Evolutionary conservation across 169 alveolate genomes (phyloP).

Genomic region (Plasmodium berghei): DNA sequence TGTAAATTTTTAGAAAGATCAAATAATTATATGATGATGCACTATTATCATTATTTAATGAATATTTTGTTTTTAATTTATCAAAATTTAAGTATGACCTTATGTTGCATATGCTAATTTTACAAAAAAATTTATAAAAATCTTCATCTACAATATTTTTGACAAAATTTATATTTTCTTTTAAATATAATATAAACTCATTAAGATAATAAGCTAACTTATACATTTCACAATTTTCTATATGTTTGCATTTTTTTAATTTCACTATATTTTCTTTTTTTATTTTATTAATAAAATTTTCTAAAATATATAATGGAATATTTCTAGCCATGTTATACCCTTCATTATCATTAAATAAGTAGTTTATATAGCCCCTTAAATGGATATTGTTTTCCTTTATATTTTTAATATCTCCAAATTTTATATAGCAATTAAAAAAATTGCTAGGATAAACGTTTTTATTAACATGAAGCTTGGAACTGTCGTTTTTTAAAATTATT

Average conservation of each 20-base stretch:
- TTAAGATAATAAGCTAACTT: constrained; percentile 69
- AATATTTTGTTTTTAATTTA: neutral
- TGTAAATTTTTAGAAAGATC: constrained; percentile 56
- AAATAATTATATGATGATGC: constrained; percentile 3
- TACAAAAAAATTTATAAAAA: constrained; percentile 4
- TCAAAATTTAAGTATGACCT: constrained; percentile 41
- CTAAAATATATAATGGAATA: constrained; percentile 59
- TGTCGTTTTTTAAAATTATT: constrained; percentile 6
- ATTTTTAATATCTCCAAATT: constrained; percentile 19
- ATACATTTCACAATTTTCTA: constrained; percentile 72
- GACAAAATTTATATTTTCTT: constrained; percentile 33
- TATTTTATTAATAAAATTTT: constrained; percentile 56
- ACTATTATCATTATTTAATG: neutral
- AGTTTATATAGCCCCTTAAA: constrained; percentile 37
- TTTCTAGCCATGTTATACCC: constrained; percentile 8
- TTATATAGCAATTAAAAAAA: constrained; percentile 35
- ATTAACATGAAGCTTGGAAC: neutral
- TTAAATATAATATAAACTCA: constrained; percentile 71
- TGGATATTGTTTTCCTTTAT: constrained; percentile 26
- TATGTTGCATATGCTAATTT: constrained; percentile 43
- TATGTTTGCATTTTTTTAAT: constrained; percentile 49
- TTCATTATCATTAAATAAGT: constrained; percentile 34
- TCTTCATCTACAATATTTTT: constrained; percentile 4
- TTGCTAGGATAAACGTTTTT: neutral
- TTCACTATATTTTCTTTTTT: constrained; percentile 52